Evolutionary conservation across 2,329 filamentous ascomycete species (phyloP), one percentile per base, ranked within the genome.

Genomic region (Dryadomyces sulphureus): DNA sequence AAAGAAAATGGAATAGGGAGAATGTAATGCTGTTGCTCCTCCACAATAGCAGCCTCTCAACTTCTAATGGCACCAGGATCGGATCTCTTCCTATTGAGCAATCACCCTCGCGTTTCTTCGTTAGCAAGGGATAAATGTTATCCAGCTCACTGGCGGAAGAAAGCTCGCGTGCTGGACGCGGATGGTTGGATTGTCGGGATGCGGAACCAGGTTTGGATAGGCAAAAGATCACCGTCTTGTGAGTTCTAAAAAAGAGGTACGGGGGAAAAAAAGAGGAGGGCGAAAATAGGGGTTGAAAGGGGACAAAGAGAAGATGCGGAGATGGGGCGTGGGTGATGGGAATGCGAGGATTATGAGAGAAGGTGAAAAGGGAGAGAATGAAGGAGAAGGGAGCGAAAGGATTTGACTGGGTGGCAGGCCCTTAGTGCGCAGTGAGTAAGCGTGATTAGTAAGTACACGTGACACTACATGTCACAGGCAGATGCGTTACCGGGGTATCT

Each of bases 1-100:
- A 49, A 45, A 20, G 8, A 38, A 35, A 27, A n/a, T 24, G 45
- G 27, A 40, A 47, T 22, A 27, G 32, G 36, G 21, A 34, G n/a
- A 30, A 38, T 39, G 34, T 22, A 40, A 30, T 32, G 36, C 41
- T 44, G 49, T 45, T 47, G 45, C 38, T 22, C 47, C 46, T 39
- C 49, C 44, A 42, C 45, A 38, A 45, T 21, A 46, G 48, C 47
- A 43, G 21, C 36, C 43, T 45, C 32, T 40, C 36, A 34, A 21
- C 11, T 43, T 27, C 45, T 40, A 47, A 25, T 21, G 20, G 34
- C 41, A 34, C 34, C 27, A 43, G 39, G 32, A 35, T 47, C 30
- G 35, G 27, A 32, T 27, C 19, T 51, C 41, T 46, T 36, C 41
- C 36, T 45, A 38, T 38, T 32, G 43, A 45, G 43, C 27, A 39